Percentiles rank a stretch among this genome's conserved stretches.
phyloP scores from a whole-genome alignment of 805 yeast species.

The Ogataea wickerhamii region DNA sequence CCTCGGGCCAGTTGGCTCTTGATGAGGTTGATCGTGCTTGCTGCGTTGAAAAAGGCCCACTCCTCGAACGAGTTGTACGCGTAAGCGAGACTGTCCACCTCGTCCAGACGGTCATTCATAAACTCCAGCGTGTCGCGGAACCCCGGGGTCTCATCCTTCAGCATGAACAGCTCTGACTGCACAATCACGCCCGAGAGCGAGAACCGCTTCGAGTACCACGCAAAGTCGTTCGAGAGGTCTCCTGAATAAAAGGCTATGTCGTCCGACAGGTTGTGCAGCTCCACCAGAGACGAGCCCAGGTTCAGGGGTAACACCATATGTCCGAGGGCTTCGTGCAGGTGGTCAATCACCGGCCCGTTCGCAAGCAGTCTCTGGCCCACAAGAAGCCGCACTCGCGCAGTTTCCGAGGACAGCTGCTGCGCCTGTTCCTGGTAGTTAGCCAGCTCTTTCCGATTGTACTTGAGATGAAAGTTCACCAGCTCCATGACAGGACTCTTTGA shows the following conservation, averaged over 20 bases:
- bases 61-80: slow-evolving; percentile 66
- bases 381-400: slow-evolving; percentile 27
- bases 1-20: slow-evolving; percentile 69
- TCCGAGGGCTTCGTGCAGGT: slow-evolving; percentile 51
- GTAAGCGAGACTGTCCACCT: slow-evolving; percentile 52
- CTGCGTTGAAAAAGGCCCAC: slow-evolving; percentile 69
- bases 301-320: slow-evolving; percentile 65
- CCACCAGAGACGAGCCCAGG: slow-evolving; percentile 52
- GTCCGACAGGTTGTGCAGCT: slow-evolving; percentile 73
- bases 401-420: slow-evolving; percentile 16
- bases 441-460: slow-evolving; percentile 38
- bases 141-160: slow-evolving; percentile 60
- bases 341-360: slow-evolving; percentile 45
- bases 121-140: slow-evolving; percentile 59
- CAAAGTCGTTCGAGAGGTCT: slow-evolving; percentile 73
- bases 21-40: slow-evolving; percentile 61
- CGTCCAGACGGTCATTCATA: slow-evolving; percentile 55
- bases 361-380: slow-evolving; percentile 45
- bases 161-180: slow-evolving; percentile 74
- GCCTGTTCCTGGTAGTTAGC: slow-evolving; percentile 28
- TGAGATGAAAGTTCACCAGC: slow-evolving; percentile 45
- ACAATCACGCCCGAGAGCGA: slow-evolving; percentile 68
- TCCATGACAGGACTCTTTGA: slow-evolving; percentile 36
- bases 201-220: slow-evolving; percentile 89
- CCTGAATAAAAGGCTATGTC: slow-evolving; percentile 80